A percentile compares a stretch with the other conserved stretches of the same genome.
Evolutionary conservation across 2,329 filamentous ascomycete species (phyloP).

Genomic region (Phaeomoniella chlamydospora): DNA sequence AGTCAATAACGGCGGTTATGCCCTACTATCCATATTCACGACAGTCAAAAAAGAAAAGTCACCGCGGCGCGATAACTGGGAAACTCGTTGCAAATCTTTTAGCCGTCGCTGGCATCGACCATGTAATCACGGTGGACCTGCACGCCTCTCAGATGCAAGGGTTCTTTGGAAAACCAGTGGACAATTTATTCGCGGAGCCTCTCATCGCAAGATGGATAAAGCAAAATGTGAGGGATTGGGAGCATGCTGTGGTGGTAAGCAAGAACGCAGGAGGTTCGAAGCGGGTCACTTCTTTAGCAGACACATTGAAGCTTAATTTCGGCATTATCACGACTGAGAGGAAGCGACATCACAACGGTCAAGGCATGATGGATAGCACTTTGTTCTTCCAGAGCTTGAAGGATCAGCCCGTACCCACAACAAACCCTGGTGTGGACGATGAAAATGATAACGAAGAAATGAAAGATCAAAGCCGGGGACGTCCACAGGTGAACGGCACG

Average conservation of each 20-base stretch:
- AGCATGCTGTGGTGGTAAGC: slow-evolving; percentile 85
- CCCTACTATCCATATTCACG: slow-evolving; percentile 81
- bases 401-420: slow-evolving; percentile 17
- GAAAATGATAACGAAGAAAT: slow-evolving; percentile 15
- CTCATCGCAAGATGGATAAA: slow-evolving; percentile 92
- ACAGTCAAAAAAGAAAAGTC: slow-evolving; percentile 98
- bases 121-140: slow-evolving; percentile 93
- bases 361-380: slow-evolving; percentile 63
- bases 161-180: slow-evolving; percentile 94
- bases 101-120: slow-evolving; percentile 84
- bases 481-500: background rate
- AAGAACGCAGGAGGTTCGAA: slow-evolving; percentile 98
- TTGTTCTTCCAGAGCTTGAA: slow-evolving; percentile 54
- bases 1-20: slow-evolving; percentile 13
- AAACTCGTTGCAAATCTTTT: slow-evolving; percentile 94
- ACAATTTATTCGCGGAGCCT: slow-evolving; percentile 92
- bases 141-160: slow-evolving; percentile 98
- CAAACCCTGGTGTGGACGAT: slow-evolving; percentile 13
- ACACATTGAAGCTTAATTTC: slow-evolving; percentile 93
- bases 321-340: slow-evolving; percentile 85
- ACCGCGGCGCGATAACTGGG: slow-evolving; percentile 89
- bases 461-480: background rate
- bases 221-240: slow-evolving; percentile 68
- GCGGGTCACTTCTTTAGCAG: slow-evolving; percentile 86
- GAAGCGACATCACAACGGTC: slow-evolving; percentile 30